These are phyloP conservation scores for Blastomyces silverae DNA, from an alignment of 2,329 filamentous ascomycete species.

Conservation along the genomic window DNA sequence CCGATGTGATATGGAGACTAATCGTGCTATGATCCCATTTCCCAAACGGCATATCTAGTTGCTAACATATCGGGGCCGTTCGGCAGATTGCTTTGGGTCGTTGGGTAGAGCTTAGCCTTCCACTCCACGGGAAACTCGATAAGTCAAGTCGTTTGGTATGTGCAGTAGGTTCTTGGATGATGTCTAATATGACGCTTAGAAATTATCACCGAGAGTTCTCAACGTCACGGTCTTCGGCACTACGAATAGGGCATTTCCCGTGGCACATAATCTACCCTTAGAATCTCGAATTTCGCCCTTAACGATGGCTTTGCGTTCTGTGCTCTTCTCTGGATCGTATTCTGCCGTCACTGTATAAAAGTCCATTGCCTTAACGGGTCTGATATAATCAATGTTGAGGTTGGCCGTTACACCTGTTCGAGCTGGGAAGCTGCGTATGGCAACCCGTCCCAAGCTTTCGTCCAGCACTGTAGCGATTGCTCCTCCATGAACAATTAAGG, in stretches of 20 bases:
- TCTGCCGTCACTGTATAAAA: conserved; percentile 56
- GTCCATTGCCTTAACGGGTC: conserved; percentile 52
- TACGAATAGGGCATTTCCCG: conserved; percentile 54
- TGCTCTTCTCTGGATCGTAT: conserved; percentile 38
- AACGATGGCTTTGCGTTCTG: conserved; percentile 36
- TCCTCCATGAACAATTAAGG: conserved; percentile 64
- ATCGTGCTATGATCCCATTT: neutral
- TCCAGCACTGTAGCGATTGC: conserved; percentile 61
- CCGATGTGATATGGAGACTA: neutral
- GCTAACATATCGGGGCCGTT: neutral
- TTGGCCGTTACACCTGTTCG: conserved; percentile 52
- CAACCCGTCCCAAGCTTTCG: conserved; percentile 61
- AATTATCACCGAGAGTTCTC: conserved; percentile 36
- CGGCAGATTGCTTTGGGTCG: neutral
- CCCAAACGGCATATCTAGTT: too few relatives aligned
- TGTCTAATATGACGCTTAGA: conserved; percentile 26
- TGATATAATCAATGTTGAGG: conserved; percentile 56
- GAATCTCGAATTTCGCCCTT: conserved; percentile 32
- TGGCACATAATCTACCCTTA: conserved; percentile 52
- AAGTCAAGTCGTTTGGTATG: neutral
- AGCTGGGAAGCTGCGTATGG: conserved; percentile 44
- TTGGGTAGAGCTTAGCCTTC: neutral
- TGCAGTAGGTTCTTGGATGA: neutral
- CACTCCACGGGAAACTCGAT: conserved; percentile 6
- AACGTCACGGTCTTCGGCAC: conserved; percentile 48